Percentiles rank a stretch among this genome's conserved stretches.
Conservation (phyloP, 2,329 filamentous ascomycete genomes). For the Paecilomyces fulvus region DNA sequence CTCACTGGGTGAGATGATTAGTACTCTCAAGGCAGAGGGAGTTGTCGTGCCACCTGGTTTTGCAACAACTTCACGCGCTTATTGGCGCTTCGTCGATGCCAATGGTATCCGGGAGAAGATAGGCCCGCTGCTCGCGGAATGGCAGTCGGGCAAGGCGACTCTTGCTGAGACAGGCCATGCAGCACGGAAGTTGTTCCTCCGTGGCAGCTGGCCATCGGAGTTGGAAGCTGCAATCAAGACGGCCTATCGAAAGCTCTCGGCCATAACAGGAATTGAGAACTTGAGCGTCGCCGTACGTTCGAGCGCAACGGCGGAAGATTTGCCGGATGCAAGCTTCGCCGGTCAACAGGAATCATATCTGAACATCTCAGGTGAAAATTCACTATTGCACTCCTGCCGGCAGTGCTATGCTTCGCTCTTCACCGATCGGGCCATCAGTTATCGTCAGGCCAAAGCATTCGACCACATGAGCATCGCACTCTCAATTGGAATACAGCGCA, state of each 20-base stretch:
- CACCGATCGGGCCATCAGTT: conserved; percentile 31
- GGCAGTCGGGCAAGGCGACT: conserved; percentile 18
- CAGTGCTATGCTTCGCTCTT: conserved; percentile 34
- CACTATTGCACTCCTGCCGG: conserved; percentile 26
- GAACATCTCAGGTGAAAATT: conserved; percentile 25
- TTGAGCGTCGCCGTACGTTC: conserved; percentile 31
- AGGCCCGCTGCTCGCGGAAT: conserved; percentile 17
- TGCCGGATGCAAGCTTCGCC: conserved; percentile 33
- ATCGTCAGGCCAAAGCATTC: conserved; percentile 16
- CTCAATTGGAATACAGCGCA: conserved; percentile 16
- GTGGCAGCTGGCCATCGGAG: conserved; percentile 21
- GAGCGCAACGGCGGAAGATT: conserved; percentile 32
- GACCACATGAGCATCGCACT: conserved; percentile 13
- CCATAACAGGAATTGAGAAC: conserved; percentile 10
- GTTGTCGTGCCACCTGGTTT: conserved; percentile 28
- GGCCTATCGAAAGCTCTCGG: conserved; percentile 21
- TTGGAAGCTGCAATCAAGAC: conserved; percentile 18
- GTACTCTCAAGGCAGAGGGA: conserved; percentile 17
- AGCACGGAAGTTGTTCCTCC: conserved; percentile 22
- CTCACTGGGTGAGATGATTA: conserved; percentile 33
- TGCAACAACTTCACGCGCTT: conserved; percentile 26
- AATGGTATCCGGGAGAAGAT: conserved; percentile 26
- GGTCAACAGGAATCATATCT: conserved; percentile 32
- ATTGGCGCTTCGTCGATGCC: conserved; percentile 25
- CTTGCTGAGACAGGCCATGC: conserved; percentile 23